These are phyloP conservation scores for Saccharomycopsis fibuligera DNA, from an alignment of 805 yeast genomes.

Conservation along the genomic window DNA sequence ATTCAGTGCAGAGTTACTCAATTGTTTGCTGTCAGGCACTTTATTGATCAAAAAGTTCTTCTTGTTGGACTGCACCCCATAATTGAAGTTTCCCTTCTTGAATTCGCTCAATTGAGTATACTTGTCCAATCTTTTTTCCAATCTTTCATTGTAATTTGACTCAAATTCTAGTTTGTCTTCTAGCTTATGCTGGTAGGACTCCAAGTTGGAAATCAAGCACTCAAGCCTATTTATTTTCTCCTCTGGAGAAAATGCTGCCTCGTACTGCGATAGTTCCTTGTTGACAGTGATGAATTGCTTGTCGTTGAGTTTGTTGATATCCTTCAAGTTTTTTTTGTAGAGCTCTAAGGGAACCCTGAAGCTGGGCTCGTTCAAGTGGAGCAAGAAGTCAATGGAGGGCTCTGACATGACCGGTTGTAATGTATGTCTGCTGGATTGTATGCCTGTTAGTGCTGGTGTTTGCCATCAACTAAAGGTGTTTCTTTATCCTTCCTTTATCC, in stretches of 20 bases:
- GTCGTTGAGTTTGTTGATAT: slow-evolving; percentile 17
- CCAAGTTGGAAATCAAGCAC: slow-evolving; percentile 8
- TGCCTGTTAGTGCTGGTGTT: no score
- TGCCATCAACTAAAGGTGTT: no score
- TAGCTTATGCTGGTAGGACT: slow-evolving; percentile 11
- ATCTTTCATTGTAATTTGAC: slow-evolving; percentile 8
- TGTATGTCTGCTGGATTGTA: no score
- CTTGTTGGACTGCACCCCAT: neutral
- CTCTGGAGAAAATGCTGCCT: neutral
- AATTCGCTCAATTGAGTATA: slow-evolving; percentile 4
- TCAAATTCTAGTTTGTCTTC: slow-evolving; percentile 14
- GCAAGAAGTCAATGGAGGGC: slow-evolving; percentile 13
- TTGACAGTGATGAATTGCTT: slow-evolving; percentile 8
- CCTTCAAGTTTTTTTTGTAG: slow-evolving; percentile 20
- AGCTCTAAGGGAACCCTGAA: slow-evolving; percentile 20
- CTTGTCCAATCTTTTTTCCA: slow-evolving; percentile 9
- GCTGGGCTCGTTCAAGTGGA: slow-evolving; percentile 15
- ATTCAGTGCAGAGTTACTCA: neutral
- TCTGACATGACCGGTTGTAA: neutral
- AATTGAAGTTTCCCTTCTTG: neutral
- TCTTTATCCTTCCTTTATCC: no score
- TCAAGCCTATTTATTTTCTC: slow-evolving; percentile 1
- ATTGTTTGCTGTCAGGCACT: neutral
- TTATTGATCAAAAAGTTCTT: slow-evolving; percentile 1
- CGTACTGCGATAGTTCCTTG: neutral